Evolutionary conservation across 768 basidiomycete species (phyloP).

Genomic region (Gelatoporia subvermispora): DNA sequence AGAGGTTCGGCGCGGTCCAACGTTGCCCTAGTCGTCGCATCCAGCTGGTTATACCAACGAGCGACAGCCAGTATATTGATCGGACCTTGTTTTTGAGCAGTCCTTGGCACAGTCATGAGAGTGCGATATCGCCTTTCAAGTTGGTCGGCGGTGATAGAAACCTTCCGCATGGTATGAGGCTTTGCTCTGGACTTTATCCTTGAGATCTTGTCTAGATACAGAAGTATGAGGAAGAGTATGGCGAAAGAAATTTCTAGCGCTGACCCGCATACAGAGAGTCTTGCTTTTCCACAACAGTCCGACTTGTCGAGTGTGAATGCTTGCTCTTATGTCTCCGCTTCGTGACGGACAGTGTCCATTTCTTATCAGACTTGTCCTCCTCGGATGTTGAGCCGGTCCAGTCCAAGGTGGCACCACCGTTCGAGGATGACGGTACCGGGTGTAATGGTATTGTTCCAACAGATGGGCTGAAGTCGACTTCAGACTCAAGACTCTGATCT

Average conservation of each 20-base stretch:
- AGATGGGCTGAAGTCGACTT: conserved; percentile 70
- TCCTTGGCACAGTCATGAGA: conserved; percentile 37
- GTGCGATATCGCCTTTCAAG: conserved; percentile 59
- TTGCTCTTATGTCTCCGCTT: conserved; percentile 61
- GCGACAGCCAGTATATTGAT: conserved; percentile 48
- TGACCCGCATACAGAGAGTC: conserved; percentile 54
- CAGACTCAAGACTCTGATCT: conserved; percentile 27
- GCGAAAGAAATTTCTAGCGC: conserved; percentile 5
- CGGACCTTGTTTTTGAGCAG: conserved; percentile 14
- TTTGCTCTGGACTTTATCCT: conserved; percentile 46
- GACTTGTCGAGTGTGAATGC: conserved; percentile 39
- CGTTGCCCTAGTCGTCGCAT: conserved; percentile 39
- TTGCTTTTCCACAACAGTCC: conserved; percentile 50
- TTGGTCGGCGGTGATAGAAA: conserved; percentile 59
- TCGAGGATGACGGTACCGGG: conserved; percentile 64
- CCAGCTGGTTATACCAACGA: conserved; percentile 58
- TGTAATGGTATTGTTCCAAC: conserved; percentile 44
- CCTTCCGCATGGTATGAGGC: conserved; percentile 57
- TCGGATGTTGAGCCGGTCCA: conserved; percentile 59
- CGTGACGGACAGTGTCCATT: conserved; percentile 54
- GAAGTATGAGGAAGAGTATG: not conserved
- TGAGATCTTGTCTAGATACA: conserved; percentile 47
- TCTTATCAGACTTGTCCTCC: conserved; percentile 53
- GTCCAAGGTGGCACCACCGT: conserved; percentile 68
- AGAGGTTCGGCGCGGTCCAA: conserved; percentile 66